Evolutionary conservation across 2,329 filamentous ascomycete species (phyloP).

Genomic region (Allantophomopsis lycopodina): DNA sequence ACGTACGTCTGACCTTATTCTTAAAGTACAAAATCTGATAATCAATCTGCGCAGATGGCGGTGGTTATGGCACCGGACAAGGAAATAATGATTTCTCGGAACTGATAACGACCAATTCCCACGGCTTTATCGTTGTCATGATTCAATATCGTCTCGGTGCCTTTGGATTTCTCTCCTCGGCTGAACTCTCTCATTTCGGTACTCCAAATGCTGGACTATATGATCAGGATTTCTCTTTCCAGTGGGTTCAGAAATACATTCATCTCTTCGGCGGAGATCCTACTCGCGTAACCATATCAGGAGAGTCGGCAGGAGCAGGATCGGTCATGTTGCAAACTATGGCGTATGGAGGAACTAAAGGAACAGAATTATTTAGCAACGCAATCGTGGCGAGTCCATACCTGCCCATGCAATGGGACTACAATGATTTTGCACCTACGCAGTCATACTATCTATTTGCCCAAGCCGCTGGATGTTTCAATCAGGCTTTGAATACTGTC

Average conservation of each 20-base stretch:
- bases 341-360: slow-evolving; percentile 9
- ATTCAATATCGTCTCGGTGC: slow-evolving; percentile 34
- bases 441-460: slow-evolving; percentile 30
- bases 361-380: slow-evolving; percentile 3
- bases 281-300: slow-evolving; percentile 35
- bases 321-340: slow-evolving; percentile 30
- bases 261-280: slow-evolving; percentile 37
- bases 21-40: slow-evolving; percentile 16
- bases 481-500: slow-evolving; percentile 12
- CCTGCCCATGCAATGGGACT: slow-evolving; percentile 35
- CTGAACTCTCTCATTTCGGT: slow-evolving; percentile 23
- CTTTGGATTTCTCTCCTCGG: slow-evolving; percentile 33
- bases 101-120: slow-evolving; percentile 32
- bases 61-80: slow-evolving; percentile 17
- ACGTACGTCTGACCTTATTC: slow-evolving; percentile 13
- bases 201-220: slow-evolving; percentile 35
- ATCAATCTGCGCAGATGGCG: slow-evolving; percentile 12
- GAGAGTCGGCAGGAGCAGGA: slow-evolving; percentile 39
- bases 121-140: slow-evolving; percentile 30
- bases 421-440: slow-evolving; percentile 26
- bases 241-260: slow-evolving; percentile 40
- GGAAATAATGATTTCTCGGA: slow-evolving; percentile 18
- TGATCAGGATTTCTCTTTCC: slow-evolving; percentile 35
- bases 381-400: slow-evolving; percentile 29
- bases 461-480: slow-evolving; percentile 21